A percentile compares a stretch with the other conserved stretches of the same genome.
Conservation (phyloP, 768 basidiomycete genomes). For the Collybiopsis confluens region DNA sequence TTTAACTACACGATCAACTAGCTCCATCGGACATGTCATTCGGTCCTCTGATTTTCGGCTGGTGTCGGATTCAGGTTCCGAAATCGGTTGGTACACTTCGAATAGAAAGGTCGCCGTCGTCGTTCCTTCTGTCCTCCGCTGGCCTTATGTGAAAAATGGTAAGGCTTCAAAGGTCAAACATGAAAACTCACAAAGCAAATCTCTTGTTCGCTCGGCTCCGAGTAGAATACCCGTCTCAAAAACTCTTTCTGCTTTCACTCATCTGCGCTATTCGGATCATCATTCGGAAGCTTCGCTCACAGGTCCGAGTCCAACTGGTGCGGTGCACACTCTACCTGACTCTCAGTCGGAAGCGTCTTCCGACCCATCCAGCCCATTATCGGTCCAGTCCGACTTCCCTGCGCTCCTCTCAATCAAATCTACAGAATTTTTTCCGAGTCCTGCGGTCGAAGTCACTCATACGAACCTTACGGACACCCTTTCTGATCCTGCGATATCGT, state of each 20-base stretch:
- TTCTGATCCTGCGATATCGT: too few relatives aligned
- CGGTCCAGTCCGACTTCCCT: not conserved
- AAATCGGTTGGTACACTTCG: not conserved
- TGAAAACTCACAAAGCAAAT: too few relatives aligned
- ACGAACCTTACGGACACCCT: too few relatives aligned
- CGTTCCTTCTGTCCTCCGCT: not conserved
- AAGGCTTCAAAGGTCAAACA: too few relatives aligned
- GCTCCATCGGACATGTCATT: not conserved
- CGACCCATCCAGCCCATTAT: not conserved
- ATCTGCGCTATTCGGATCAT: not conserved
- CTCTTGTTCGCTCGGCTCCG: not conserved
- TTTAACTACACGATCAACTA: not conserved
- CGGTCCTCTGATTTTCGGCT: not conserved
- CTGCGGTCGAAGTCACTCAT: too few relatives aligned
- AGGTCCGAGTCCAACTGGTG: not conserved
- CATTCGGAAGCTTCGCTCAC: not conserved
- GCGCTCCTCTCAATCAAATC: too few relatives aligned
- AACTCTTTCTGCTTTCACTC: not conserved
- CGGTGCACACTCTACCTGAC: not conserved
- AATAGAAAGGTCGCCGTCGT: not conserved
- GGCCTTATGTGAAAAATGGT: too few relatives aligned
- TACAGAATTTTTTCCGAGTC: too few relatives aligned
- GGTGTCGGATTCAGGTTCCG: not conserved
- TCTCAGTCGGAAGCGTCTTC: not conserved
- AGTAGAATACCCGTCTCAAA: not conserved